phyloP scores from a whole-genome alignment of 345 rosid genomes.

The Barbarea vulgaris region DNA sequence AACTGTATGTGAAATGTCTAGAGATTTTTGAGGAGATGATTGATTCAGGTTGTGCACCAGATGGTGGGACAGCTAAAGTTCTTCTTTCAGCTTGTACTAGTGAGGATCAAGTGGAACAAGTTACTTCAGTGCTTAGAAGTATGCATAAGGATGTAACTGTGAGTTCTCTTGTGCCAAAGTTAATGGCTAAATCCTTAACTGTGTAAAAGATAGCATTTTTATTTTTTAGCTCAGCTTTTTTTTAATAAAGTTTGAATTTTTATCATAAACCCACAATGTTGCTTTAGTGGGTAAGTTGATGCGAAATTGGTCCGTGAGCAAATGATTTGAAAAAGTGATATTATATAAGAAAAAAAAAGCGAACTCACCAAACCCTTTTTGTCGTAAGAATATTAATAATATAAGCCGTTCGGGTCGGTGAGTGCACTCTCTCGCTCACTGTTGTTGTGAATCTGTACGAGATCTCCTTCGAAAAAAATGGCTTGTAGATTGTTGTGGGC shows the following conservation, averaged over 20 bases:
- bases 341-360: slow-evolving; percentile 10
- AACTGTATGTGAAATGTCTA: slow-evolving; percentile 64
- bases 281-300: slow-evolving; percentile 27
- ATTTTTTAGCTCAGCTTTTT: background rate
- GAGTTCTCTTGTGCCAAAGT: slow-evolving; percentile 47
- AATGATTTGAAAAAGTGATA: slow-evolving; percentile 25
- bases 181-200: slow-evolving; percentile 25
- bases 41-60: slow-evolving; percentile 78
- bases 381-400: slow-evolving; percentile 30
- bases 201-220: background rate
- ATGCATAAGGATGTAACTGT: slow-evolving; percentile 61
- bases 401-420: slow-evolving; percentile 36
- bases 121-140: slow-evolving; percentile 71
- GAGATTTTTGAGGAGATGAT: slow-evolving; percentile 91
- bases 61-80: slow-evolving; percentile 87
- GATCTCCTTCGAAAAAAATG: slow-evolving; percentile 47
- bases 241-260: slow-evolving; percentile 29
- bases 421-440: slow-evolving; percentile 28
- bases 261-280: slow-evolving; percentile 8
- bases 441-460: slow-evolving; percentile 30
- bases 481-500: slow-evolving; percentile 84
- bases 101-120: slow-evolving; percentile 78
- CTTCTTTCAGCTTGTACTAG: slow-evolving; percentile 79
- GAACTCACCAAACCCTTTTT: slow-evolving; percentile 43
- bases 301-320: slow-evolving; percentile 16